These are phyloP conservation scores for Ganoderma multipileum DNA, from an alignment of 1,284 basidiomycete genomes.

Conservation along the genomic window DNA sequence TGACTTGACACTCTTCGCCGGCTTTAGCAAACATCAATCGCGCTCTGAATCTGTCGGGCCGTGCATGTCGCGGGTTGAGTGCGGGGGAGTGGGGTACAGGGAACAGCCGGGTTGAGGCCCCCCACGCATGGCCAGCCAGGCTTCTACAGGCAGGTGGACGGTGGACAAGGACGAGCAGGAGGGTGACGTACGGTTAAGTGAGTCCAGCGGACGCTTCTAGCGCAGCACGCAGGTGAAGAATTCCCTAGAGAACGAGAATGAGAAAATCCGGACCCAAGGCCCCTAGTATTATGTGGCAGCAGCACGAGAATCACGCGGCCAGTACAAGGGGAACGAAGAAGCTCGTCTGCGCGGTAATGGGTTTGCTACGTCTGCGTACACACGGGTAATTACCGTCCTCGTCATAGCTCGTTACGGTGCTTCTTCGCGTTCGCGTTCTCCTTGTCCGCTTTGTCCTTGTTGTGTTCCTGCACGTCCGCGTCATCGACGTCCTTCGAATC, in stretches of 20 bases:
- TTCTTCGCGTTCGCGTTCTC: slow-evolving; percentile 16
- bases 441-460: not conserved
- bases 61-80: slow-evolving; percentile 1
- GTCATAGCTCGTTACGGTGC: slow-evolving; percentile 49
- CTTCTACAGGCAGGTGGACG: not conserved
- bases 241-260: not conserved
- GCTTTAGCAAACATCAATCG: not conserved
- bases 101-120: not conserved
- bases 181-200: slow-evolving; percentile 9
- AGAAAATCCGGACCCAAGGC: slow-evolving; percentile 5
- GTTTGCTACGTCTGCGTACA: not conserved
- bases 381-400: slow-evolving; percentile 10
- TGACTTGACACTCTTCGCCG: not conserved
- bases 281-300: not conserved
- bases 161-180: not conserved
- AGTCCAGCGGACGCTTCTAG: slow-evolving; percentile 11
- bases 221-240: not conserved
- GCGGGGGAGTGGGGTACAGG: not conserved
- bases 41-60: not conserved
- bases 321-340: not conserved
- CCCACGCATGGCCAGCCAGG: not conserved
- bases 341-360: not conserved
- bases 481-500: slow-evolving; percentile 16
- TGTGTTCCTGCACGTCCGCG: slow-evolving; percentile 31
- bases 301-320: not conserved